Conservation (phyloP, 116 monocot species). For the Iris pallida region DNA sequence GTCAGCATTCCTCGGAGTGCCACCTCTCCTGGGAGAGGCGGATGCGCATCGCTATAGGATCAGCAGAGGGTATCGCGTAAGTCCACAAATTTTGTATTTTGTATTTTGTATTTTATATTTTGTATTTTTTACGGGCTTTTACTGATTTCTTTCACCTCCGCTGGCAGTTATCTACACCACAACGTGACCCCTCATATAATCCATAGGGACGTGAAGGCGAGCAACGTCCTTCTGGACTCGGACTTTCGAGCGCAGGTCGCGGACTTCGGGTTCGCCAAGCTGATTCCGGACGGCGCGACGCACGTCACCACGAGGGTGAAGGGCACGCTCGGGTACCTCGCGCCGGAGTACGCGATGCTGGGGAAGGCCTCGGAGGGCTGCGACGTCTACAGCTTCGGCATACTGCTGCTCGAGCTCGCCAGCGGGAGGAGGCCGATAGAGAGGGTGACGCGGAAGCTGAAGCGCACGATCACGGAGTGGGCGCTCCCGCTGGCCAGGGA, state of each 20-base stretch:
- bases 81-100: constrained; percentile 2
- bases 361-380: constrained; percentile 58
- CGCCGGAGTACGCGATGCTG: constrained; percentile 58
- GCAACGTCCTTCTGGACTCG: constrained; percentile 60
- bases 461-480: constrained; percentile 49
- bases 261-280: constrained; percentile 67
- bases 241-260: constrained; percentile 52
- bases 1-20: constrained; percentile 41
- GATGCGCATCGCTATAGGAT: constrained; percentile 58
- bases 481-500: constrained; percentile 48
- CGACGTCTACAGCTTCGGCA: constrained; percentile 70
- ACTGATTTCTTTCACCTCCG: too few relatives aligned
- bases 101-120: too few relatives aligned
- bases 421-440: constrained; percentile 53
- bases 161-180: constrained; percentile 71
- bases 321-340: constrained; percentile 56
- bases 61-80: constrained; percentile 62
- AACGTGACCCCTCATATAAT: constrained; percentile 56
- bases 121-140: too few relatives aligned
- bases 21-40: constrained; percentile 55
- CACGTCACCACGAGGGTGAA: constrained; percentile 50
- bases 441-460: constrained; percentile 16
- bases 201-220: constrained; percentile 65
- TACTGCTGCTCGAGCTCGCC: constrained; percentile 53
- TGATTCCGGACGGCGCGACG: constrained; percentile 56